Evolutionary conservation across 1,284 basidiomycete genomes (phyloP), one percentile per base, ranked within the genome.

Genomic region (Fomitopsis palustris): DNA sequence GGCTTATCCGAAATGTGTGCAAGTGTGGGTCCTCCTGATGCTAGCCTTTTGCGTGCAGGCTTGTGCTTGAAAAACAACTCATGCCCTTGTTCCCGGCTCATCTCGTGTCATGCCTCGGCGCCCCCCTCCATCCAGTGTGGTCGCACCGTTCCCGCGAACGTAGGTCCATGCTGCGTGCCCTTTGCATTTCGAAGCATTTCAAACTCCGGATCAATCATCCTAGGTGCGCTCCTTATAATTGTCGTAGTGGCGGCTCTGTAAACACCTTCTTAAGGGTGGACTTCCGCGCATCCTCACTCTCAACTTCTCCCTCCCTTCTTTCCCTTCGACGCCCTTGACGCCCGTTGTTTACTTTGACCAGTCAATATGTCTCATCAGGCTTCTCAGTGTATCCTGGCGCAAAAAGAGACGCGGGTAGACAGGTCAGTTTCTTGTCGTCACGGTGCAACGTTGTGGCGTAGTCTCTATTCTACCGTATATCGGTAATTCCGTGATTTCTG

Each of bases 151-250:
- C 59, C 59, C 59, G 59, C 59, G 59, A 61, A 54, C 52, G 59
- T 61, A 52, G 45, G 56, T 61, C 53, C 59, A 57, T 61, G 59
- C 54, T 57, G 53, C 56, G 29, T n/a, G 43, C 23, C 43, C 59
- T 49, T 10, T 49, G 54, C 49, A 29, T 53, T 53, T 21, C 9
- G 25, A 49, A 14, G 42, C 42, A 42, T 47, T 54, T 58, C 16
- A 45, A 57, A 49, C 31, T 56, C 59, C 59, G 59, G 41, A 60
- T 54, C 55, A 53, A 51, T 35, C 52, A 3, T 54, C 38, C 10
- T 41, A 42, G 51, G 53, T 56, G 53, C 59, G 45, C 47, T 45
- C 25, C 52, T 42, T 35, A 9, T 47, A 49, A 57, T 53, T 35
- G 29, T 33, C 7, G 33, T 23, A 19, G 8, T n/a, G 19, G 52